Conservation (phyloP, 2,329 filamentous ascomycete species). For the Paracamarosporium sp. region DNA sequence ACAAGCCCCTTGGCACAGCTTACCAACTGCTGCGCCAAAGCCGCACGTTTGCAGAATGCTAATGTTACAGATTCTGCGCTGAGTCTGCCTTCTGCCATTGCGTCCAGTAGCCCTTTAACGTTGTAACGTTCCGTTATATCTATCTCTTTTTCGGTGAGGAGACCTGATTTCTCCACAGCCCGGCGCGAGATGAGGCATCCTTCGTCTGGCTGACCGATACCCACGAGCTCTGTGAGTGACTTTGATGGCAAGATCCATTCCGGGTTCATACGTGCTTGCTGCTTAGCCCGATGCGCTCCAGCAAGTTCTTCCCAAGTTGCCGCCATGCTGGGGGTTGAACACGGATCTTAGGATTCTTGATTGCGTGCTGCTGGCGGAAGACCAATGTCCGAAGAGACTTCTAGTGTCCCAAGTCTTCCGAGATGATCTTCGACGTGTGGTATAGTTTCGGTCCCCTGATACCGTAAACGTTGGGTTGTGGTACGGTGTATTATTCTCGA, state of each 20-base stretch:
- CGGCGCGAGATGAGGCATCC: neutral
- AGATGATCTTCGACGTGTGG: no score
- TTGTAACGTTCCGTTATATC: neutral
- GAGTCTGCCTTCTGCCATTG: neutral
- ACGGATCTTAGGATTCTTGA: no score
- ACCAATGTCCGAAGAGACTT: no score
- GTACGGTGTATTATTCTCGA: no score
- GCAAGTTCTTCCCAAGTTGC: neutral
- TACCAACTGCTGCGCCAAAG: slow-evolving; percentile 62
- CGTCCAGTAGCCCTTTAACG: neutral
- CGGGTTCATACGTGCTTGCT: neutral
- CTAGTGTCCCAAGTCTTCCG: no score
- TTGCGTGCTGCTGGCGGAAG: no score
- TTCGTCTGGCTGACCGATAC: neutral
- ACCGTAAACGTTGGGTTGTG: no score
- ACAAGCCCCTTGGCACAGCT: slow-evolving; percentile 45
- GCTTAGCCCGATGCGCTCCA: neutral
- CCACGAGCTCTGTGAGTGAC: neutral
- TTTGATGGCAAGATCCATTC: neutral
- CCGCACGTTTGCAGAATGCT: slow-evolving; percentile 58
- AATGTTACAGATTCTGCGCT: slow-evolving; percentile 47
- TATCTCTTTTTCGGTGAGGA: neutral
- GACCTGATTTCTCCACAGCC: neutral
- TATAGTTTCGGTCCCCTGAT: no score
- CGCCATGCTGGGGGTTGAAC: neutral